Evolutionary conservation across 495 filamentous ascomycete species (phyloP).

Genomic region (Lasiosphaeria ovina): DNA sequence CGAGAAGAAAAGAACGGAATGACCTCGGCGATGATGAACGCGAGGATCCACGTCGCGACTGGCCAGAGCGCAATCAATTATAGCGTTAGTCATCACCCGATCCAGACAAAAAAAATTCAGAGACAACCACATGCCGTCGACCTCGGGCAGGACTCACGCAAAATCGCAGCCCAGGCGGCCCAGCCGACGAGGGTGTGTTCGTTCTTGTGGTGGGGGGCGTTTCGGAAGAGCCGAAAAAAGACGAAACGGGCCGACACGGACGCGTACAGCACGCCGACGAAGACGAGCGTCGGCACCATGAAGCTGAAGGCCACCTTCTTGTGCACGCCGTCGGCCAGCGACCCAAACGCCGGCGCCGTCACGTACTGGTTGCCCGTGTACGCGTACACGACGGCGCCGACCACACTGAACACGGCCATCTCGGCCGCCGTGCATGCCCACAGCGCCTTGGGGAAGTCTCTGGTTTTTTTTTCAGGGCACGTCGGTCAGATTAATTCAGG

Average conservation of each 20-base stretch:
- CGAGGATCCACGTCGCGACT: slow-evolving; percentile 67
- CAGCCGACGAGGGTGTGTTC: slow-evolving; percentile 81
- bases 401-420: slow-evolving; percentile 74
- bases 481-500: background rate
- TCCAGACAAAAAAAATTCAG: background rate
- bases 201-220: slow-evolving; percentile 70
- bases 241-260: slow-evolving; percentile 84
- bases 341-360: slow-evolving; percentile 77
- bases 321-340: slow-evolving; percentile 61
- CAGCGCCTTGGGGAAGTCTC: slow-evolving; percentile 85
- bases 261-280: slow-evolving; percentile 83
- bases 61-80: background rate
- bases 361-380: slow-evolving; percentile 85
- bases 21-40: slow-evolving; percentile 83
- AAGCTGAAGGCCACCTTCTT: slow-evolving; percentile 86
- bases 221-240: slow-evolving; percentile 74
- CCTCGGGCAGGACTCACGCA: slow-evolving; percentile 37
- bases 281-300: slow-evolving; percentile 90
- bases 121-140: background rate
- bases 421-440: slow-evolving; percentile 85
- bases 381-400: slow-evolving; percentile 72
- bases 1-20: slow-evolving; percentile 86
- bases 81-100: background rate
- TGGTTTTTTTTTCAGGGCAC: slow-evolving; percentile 13
- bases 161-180: slow-evolving; percentile 70